Percentiles rank a stretch among this genome's conserved stretches.
Evolutionary conservation across 164 flowering plant species (phyloP).

Genomic region (Magnolia officinalis): DNA sequence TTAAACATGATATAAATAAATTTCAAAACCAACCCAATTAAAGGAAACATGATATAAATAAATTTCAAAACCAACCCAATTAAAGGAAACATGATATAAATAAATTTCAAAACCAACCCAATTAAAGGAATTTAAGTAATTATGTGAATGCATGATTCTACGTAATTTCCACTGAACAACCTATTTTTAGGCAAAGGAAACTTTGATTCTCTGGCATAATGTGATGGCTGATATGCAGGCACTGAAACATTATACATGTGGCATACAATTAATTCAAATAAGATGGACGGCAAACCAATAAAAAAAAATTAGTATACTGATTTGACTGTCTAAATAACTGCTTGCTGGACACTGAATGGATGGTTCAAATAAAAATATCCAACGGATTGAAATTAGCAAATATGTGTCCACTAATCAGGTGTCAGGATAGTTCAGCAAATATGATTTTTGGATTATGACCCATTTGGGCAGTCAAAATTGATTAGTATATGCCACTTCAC

Average conservation of each 20-base stretch:
- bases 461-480: not conserved
- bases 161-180: not conserved
- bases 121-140: not conserved
- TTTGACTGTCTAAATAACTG: not conserved
- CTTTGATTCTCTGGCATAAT: not conserved
- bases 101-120: not conserved
- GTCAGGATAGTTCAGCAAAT: no score
- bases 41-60: no score
- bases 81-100: no score
- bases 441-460: no score
- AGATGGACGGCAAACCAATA: not conserved
- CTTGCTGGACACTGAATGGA: not conserved
- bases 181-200: not conserved
- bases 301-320: not conserved
- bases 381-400: not conserved
- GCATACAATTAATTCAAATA: not conserved
- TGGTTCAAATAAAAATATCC: not conserved
- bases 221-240: not conserved
- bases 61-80: not conserved
- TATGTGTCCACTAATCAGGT: no score
- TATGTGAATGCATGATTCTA: not conserved
- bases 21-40: not conserved
- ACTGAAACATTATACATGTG: not conserved
- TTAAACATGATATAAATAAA: no score
- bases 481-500: not conserved